Conservation (phyloP, 805 yeast genomes). For the Ogataea neopini region DNA sequence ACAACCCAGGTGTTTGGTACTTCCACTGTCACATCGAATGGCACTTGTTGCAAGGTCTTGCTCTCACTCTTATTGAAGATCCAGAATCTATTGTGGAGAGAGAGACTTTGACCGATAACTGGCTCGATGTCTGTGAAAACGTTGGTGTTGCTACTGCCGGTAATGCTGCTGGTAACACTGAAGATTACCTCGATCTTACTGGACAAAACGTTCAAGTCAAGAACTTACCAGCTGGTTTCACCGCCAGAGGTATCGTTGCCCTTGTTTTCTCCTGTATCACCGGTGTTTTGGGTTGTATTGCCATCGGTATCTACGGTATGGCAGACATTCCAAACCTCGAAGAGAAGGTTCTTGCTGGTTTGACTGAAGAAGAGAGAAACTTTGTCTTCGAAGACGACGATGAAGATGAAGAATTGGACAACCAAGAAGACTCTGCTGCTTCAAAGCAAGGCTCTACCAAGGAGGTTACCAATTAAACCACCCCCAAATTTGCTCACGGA, state of each 20-base stretch:
- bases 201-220: slow-evolving; percentile 74
- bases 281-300: slow-evolving; percentile 77
- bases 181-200: slow-evolving; percentile 61
- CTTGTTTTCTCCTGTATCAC: slow-evolving; percentile 86
- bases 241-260: slow-evolving; percentile 93
- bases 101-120: slow-evolving; percentile 64
- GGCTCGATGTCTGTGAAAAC: slow-evolving; percentile 58
- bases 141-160: slow-evolving; percentile 59
- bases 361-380: slow-evolving; percentile 48
- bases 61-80: slow-evolving; percentile 77
- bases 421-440: slow-evolving; percentile 3
- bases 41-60: slow-evolving; percentile 96
- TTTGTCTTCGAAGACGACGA: slow-evolving; percentile 35
- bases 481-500: background rate
- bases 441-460: slow-evolving; percentile 17
- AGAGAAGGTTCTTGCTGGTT: slow-evolving; percentile 56
- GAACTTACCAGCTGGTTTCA: slow-evolving; percentile 82
- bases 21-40: slow-evolving; percentile 99
- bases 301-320: slow-evolving; percentile 82
- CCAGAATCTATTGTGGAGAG: slow-evolving; percentile 65
- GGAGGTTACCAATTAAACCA: slow-evolving; percentile 11
- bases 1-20: slow-evolving; percentile 97
- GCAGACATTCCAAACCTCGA: slow-evolving; percentile 76
- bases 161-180: slow-evolving; percentile 86
- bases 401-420: slow-evolving; percentile 10